Conservation (phyloP, 1,284 basidiomycete species). For the Tilletiopsis washingtonensis region DNA sequence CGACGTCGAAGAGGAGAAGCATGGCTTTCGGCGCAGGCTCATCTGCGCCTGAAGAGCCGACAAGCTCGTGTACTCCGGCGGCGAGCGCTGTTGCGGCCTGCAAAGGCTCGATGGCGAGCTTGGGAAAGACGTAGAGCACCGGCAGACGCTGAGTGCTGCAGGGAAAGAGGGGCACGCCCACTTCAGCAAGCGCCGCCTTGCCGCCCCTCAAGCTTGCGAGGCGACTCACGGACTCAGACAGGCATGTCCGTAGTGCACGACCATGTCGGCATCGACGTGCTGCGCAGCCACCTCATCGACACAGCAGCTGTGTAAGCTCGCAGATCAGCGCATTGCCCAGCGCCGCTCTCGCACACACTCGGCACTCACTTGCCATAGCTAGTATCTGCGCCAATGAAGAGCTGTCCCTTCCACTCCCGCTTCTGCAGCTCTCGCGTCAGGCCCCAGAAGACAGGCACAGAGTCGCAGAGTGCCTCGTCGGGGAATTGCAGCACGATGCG, state of each 20-base stretch:
- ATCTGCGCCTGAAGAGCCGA: not conserved
- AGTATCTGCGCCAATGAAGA: conserved; percentile 90
- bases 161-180: conserved; percentile 47
- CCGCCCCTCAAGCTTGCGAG: conserved; percentile 36
- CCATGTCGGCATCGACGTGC: conserved; percentile 81
- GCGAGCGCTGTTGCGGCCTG: conserved; percentile 22
- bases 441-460: conserved; percentile 71
- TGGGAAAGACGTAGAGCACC: conserved; percentile 76
- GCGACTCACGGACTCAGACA: conserved; percentile 83
- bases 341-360: conserved; percentile 1
- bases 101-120: conserved; percentile 54
- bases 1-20: conserved; percentile 70
- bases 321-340: too few species aligned
- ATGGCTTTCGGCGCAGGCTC: conserved; percentile 46
- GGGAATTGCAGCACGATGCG: conserved; percentile 78
- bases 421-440: conserved; percentile 61
- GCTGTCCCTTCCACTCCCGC: conserved; percentile 52
- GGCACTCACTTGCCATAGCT: conserved; percentile 79
- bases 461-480: conserved; percentile 79
- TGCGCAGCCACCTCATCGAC: conserved; percentile 93
- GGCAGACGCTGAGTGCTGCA: conserved; percentile 70
- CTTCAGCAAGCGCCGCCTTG: not conserved
- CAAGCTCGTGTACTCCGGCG: conserved; percentile 8
- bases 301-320: too few species aligned
- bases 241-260: conserved; percentile 94